Percentiles rank a stretch among this genome's conserved stretches.
These are phyloP conservation scores for Aspergillus carbonarius DNA, from an alignment of 2,329 filamentous ascomycete species.

Conservation along the genomic window DNA sequence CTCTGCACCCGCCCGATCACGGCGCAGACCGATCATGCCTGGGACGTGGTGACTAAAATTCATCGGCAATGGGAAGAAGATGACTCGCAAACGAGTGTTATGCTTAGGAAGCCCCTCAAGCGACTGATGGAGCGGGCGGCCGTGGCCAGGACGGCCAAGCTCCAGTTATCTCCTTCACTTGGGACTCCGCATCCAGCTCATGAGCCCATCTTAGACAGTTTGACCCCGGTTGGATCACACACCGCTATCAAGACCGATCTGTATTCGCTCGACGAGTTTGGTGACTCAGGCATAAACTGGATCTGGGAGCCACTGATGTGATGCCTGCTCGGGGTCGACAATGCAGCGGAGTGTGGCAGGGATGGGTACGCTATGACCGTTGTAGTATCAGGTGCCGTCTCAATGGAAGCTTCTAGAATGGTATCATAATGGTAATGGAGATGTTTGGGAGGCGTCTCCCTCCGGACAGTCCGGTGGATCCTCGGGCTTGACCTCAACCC, in stretches of 20 bases:
- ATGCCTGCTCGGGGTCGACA: neutral
- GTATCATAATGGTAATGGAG: neutral
- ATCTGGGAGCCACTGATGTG: neutral
- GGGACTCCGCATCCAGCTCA: neutral
- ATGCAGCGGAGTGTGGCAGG: too few relatives aligned
- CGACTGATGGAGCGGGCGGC: conserved; percentile 20
- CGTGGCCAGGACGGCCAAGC: neutral
- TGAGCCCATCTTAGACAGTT: neutral
- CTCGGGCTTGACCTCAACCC: neutral
- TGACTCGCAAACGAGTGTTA: conserved; percentile 4
- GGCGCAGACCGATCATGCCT: conserved; percentile 22
- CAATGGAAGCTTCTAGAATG: neutral
- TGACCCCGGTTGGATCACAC: neutral
- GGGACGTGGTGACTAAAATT: conserved; percentile 25
- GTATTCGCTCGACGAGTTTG: neutral
- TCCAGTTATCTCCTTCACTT: neutral
- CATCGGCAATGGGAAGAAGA: conserved; percentile 18
- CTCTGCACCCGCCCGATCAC: conserved; percentile 40
- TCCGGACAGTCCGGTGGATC: neutral
- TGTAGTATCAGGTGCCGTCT: neutral
- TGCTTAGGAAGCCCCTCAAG: conserved; percentile 16
- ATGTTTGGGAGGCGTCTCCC: neutral
- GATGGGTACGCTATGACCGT: neutral
- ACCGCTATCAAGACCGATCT: neutral
- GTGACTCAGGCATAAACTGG: neutral